Base-by-base conservation (phyloP, 352 stramenopile genomes). In the Peronospora belbahrii region DNA sequence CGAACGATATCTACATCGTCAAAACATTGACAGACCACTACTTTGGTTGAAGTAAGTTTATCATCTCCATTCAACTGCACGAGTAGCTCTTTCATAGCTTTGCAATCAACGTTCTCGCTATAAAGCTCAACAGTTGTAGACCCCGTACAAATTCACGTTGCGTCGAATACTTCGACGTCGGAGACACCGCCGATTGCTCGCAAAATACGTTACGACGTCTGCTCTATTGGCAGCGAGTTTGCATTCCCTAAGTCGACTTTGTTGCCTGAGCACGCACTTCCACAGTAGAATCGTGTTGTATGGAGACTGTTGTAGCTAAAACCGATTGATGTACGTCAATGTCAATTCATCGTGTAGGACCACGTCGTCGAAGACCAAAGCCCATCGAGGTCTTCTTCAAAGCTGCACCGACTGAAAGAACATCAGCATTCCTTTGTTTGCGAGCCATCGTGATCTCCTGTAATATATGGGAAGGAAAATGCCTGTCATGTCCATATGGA, bases 181-280 rank as follows among this genome's bases (percentile, higher is more conserved):
- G 18, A 2, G 83, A 70, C 54, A 96, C 76, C 7, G 61, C 68
- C 43, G 85, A 92, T 62, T 83, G 88, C 52, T 95, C 88, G 56
- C 88, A 97, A 6, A 94, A 76, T 51, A 96, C 95, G 79, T 1
- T 97, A 51, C 28, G 86, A 90, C 15, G 80, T 78, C 48, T 97
- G 90, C 52, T 98, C 93, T 53, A 92, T 88, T 61, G 97, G 90
- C 90, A 7, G 55, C 58, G 6, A 97, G 80, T 40, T 88, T 17
- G 83, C 44, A 50, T 68, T 72, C 18, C 89, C 76, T 32, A 97
- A 50, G 56, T 95, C 83, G 11, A 98, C 80, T 53, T 86, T 86
- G 22, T 90, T 91, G 34, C 66, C 79, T 67, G 97, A 97, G 69
- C 92, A 98, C 85, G 85, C 97, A 65, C 97, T 97, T 27, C 92